phyloP scores from a whole-genome alignment of 257 asterid species.

The Sherardia arvensis region DNA sequence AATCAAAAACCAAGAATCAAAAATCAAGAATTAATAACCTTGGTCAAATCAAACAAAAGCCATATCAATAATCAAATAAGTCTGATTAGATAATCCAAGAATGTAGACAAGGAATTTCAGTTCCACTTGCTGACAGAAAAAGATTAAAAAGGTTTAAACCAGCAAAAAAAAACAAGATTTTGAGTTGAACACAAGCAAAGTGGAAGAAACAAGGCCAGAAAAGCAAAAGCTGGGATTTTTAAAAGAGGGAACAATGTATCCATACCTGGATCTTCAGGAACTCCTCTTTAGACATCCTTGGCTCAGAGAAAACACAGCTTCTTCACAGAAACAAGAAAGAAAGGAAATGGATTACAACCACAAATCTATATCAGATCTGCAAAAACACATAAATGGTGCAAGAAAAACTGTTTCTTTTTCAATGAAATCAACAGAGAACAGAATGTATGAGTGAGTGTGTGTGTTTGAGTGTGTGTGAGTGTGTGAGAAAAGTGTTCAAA shows the following conservation, averaged over 20 bases:
- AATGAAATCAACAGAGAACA: constrained; percentile 3
- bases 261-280: constrained; percentile 89
- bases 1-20: constrained; percentile 27
- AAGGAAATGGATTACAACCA: no score
- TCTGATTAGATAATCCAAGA: constrained; percentile 6
- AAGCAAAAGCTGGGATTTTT: constrained; percentile 13
- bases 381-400: constrained; percentile 12
- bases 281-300: constrained; percentile 87
- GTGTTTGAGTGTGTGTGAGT: constrained; percentile 17
- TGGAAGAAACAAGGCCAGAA: constrained; percentile 6
- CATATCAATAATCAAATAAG: constrained; percentile 1
- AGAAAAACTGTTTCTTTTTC: neutral
- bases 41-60: neutral
- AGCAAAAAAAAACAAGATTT: constrained; percentile 7
- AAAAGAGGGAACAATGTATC: neutral
- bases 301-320: constrained; percentile 16
- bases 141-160: constrained; percentile 5
- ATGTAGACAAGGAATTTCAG: constrained; percentile 12
- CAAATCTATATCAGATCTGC: constrained; percentile 75
- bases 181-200: constrained; percentile 24
- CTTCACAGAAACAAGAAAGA: no score
- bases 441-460: neutral
- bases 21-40: constrained; percentile 20
- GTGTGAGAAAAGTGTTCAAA: constrained; percentile 19
- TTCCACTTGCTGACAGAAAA: constrained; percentile 1